Base-by-base conservation (phyloP, 805 yeast species). In the Pichia sporocuriosa region DNA sequence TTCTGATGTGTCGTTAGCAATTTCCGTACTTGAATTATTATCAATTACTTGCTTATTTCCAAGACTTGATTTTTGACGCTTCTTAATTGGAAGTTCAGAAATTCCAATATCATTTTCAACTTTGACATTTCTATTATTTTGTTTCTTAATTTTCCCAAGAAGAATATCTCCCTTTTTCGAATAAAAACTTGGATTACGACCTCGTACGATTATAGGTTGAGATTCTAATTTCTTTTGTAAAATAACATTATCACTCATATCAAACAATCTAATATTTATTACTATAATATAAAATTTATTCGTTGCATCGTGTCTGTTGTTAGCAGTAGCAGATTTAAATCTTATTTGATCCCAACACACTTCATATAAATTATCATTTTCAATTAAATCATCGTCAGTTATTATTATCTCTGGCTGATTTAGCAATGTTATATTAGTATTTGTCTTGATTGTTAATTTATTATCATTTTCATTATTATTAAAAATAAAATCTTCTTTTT, bases 101-200 rank as follows among this genome's bases (percentile, higher is more conserved):
- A 6, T 20, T 6, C 8, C 40, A 3, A 11, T 21, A 3, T 23
- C 30, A 19, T 38, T 30, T 13, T 35, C 35, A 4, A n/a, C 8
- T 11, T n/a, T 17, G 7, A 21, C 38, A 12, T 12, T 24, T 24
- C 22, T 26, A 17, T 22, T 20, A 21, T 12, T 10, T 21, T 7
- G 5, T 17, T 33, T 28, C 4, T 26, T 26, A 9, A 24, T 20
- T 11, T 47, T 56, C n/a, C 52, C 47, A 27, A 73, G 66, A 38
- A 68, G 47, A 20, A 72, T 55, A 51, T 72, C 75, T 31, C 69
- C 69, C 39, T 72, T 58, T 44, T 69, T 69, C 31, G 67, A 61
- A 50, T 73, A 73, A 45, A 73, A 73, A 20, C 72, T 64, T 6
- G 79, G 79, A 48, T 72, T 73, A 39, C 79, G 56, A 6, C 79